These are phyloP conservation scores for Rhizopus sp. DNA, from an alignment of 371 early-diverging fungal species.

Conservation along the genomic window DNA sequence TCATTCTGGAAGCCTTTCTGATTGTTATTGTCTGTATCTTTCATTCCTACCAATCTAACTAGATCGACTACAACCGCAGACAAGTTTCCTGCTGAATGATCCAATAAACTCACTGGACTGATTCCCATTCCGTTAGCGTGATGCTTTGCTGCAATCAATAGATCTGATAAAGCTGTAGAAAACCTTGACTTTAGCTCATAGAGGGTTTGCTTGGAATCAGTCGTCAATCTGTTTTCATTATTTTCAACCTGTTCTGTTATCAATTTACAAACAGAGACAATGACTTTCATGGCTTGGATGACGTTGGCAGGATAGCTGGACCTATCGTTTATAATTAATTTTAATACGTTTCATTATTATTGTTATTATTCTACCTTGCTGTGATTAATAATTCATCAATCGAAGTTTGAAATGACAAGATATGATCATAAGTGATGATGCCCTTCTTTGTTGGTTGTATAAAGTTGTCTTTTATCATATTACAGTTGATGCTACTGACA, in stretches of 20 bases:
- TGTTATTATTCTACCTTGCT: slow-evolving; percentile 52
- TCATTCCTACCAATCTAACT: slow-evolving; percentile 65
- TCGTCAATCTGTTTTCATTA: slow-evolving; percentile 23
- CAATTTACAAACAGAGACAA: slow-evolving; percentile 78
- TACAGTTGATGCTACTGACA: slow-evolving; percentile 15
- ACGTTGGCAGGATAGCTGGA: slow-evolving; percentile 71
- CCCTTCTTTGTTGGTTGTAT: slow-evolving; percentile 59
- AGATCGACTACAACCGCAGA: slow-evolving; percentile 77
- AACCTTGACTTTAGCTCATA: slow-evolving; percentile 57
- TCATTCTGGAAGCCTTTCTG: too few relatives aligned
- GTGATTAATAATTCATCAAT: slow-evolving; percentile 72
- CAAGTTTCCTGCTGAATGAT: slow-evolving; percentile 76
- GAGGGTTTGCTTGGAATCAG: slow-evolving; percentile 27
- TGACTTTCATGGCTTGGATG: slow-evolving; percentile 78
- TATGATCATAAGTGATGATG: slow-evolving; percentile 62
- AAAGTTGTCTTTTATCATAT: slow-evolving; percentile 38
- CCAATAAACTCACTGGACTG: slow-evolving; percentile 69
- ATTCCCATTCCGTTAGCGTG: slow-evolving; percentile 79
- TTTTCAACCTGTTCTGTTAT: slow-evolving; percentile 78
- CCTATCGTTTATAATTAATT: slow-evolving; percentile 21
- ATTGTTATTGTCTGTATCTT: neutral
- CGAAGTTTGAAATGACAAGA: slow-evolving; percentile 77
- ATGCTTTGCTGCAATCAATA: slow-evolving; percentile 76
- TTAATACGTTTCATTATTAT: neutral
- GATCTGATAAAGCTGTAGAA: slow-evolving; percentile 64